Evolutionary conservation across 331 rosid genomes (phyloP).

Genomic region (Rosa hybrid): DNA sequence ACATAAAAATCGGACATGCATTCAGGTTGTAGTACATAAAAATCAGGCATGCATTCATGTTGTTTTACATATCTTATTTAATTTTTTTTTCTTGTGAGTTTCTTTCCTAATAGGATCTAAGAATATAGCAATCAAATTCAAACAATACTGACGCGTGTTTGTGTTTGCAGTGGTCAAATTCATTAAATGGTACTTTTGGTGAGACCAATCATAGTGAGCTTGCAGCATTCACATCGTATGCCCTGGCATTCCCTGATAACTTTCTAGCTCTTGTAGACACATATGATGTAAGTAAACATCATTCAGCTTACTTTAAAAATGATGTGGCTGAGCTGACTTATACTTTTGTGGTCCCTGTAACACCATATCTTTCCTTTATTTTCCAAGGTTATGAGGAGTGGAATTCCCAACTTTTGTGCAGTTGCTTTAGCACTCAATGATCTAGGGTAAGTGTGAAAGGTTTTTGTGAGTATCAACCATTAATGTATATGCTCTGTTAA

Average conservation of each 20-base stretch:
- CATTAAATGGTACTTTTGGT: conserved; percentile 54
- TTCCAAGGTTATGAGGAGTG: conserved; percentile 90
- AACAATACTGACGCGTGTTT: conserved; percentile 16
- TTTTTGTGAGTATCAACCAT: conserved; percentile 9
- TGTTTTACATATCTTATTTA: neutral
- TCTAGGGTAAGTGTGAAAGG: conserved; percentile 65
- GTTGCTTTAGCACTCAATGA: conserved; percentile 90
- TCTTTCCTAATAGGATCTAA: conserved; percentile 12
- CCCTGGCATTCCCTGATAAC: conserved; percentile 83
- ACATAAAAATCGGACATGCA: neutral
- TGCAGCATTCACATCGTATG: conserved; percentile 93
- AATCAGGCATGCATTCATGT: neutral
- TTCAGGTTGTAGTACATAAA: neutral
- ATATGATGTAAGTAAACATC: conserved; percentile 68
- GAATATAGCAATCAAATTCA: neutral
- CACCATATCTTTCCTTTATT: conserved; percentile 17
- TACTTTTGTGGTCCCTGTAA: conserved; percentile 5
- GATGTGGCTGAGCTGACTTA: conserved; percentile 20
- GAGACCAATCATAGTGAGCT: conserved; percentile 96
- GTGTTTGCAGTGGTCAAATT: conserved; percentile 62
- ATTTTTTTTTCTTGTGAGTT: neutral
- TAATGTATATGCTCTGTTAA: conserved; percentile 14
- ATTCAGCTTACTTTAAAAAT: conserved; percentile 1
- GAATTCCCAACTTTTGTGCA: conserved; percentile 93
- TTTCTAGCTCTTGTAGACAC: conserved; percentile 97